These are phyloP conservation scores for Suillus cothurnatus DNA, from an alignment of 768 basidiomycete genomes.

Conservation along the genomic window DNA sequence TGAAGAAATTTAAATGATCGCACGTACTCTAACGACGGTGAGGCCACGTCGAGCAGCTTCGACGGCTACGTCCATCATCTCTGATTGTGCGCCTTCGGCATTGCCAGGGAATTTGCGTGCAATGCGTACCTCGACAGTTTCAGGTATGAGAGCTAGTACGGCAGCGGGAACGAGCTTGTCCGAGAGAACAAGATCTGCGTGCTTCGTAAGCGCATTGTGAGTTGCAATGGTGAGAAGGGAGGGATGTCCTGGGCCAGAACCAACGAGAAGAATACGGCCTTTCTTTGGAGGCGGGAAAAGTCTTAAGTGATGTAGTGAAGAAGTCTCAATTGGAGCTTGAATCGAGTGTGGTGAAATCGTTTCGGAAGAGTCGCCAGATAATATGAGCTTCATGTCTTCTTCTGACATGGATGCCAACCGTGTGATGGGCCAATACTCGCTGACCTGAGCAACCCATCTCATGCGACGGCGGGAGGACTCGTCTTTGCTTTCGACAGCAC, in stretches of 20 bases:
- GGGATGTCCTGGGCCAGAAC: conserved; percentile 95
- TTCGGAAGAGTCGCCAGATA: conserved; percentile 26
- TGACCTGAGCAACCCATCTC: conserved; percentile 94
- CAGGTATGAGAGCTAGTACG: conserved; percentile 84
- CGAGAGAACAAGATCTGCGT: conserved; percentile 87
- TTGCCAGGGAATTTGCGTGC: conserved; percentile 98
- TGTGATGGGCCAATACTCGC: conserved; percentile 92
- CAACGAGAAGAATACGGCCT: conserved; percentile 88
- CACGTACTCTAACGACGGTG: conserved; percentile 81
- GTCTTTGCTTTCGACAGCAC: conserved; percentile 35
- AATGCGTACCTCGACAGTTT: conserved; percentile 72
- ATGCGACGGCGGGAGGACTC: conserved; percentile 68
- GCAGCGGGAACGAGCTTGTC: conserved; percentile 95
- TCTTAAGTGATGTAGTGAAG: conserved; percentile 35
- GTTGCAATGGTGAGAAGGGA: conserved; percentile 89
- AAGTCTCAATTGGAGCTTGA: conserved; percentile 34
- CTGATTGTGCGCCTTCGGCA: conserved; percentile 90
- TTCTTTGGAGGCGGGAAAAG: conserved; percentile 20
- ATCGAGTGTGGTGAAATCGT: conserved; percentile 14
- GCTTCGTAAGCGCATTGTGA: conserved; percentile 72
- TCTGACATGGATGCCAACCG: conserved; percentile 70
- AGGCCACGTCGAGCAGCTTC: conserved; percentile 79
- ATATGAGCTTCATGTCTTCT: conserved; percentile 65
- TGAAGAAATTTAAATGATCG: neutral
- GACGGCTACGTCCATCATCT: conserved; percentile 92